Conservation (phyloP, 2,329 filamentous ascomycete genomes). For the Trichoderma aggressivum region DNA sequence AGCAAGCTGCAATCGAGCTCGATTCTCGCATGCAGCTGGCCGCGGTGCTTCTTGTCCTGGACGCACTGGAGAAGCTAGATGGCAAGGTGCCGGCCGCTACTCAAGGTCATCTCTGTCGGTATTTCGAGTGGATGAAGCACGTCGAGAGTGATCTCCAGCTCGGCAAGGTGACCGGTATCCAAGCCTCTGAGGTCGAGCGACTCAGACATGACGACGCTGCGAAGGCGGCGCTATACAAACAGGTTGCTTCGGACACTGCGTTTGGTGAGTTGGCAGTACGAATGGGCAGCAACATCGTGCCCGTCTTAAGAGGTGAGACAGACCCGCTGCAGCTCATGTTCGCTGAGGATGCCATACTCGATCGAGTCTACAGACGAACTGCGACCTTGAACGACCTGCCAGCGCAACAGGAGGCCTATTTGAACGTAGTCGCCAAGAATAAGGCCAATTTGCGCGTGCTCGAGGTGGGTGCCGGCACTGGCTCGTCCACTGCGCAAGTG, state of each 20-base stretch:
- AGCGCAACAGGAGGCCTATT: not conserved
- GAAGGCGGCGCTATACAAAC: not conserved
- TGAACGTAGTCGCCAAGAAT: slow-evolving; percentile 3
- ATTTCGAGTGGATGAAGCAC: not conserved
- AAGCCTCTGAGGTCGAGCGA: not conserved
- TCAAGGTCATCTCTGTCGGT: not conserved
- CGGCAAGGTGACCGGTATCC: not conserved
- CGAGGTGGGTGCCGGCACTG: slow-evolving; percentile 6
- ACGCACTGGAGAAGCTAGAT: not conserved
- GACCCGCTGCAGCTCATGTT: slow-evolving; percentile 15
- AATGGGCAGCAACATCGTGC: slow-evolving; percentile 10
- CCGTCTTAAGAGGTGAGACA: slow-evolving; percentile 2
- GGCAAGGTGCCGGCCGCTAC: not conserved
- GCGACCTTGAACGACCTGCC: slow-evolving; percentile 4
- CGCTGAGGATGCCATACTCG: slow-evolving; percentile 4
- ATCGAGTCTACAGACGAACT: slow-evolving; percentile 1
- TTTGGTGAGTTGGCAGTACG: slow-evolving; percentile 7
- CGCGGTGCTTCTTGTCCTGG: not conserved
- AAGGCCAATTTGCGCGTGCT: slow-evolving; percentile 4
- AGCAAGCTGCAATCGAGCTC: not conserved
- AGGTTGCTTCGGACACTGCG: not conserved
- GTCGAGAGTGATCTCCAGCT: not conserved
- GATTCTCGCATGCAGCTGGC: not conserved
- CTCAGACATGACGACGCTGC: not conserved
- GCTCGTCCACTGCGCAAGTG: slow-evolving; percentile 2